Evolutionary conservation across 192 early-diverging fungal species (phyloP), one percentile per base, ranked within the genome.

Genomic region (Lobosporangium transversale): DNA sequence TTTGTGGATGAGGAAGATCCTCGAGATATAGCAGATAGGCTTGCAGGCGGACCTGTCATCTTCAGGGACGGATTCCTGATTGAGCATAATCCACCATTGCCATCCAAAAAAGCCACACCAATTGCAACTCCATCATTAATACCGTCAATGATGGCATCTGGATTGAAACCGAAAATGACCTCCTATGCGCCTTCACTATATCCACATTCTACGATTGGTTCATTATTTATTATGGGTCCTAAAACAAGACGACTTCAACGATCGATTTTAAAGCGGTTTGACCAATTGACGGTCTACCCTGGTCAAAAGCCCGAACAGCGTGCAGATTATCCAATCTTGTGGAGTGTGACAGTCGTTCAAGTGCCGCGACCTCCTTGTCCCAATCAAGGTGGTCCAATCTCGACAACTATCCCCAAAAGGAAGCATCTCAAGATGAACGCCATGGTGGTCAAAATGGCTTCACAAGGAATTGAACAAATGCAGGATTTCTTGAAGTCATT

Each of bases 121-220:
- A 32, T 31, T 53, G 71, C 58, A 24, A 68, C 27, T 53, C 20
- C 47, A 74, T 18, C 49, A 15, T 21, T 43, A 49, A 7, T 30
- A 53, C 27, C 42, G 20, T 85, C 30, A 58, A 76, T n/a, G 84
- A 83, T 58, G 49, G 63, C 20, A 81, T 79, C 78, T 66, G 83
- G 31, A 35, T 24, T 47, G 7, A 8, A 23, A 14, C 73, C 73
- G 5, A 67, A 67, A 40, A 67, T 76, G 29, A 85, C 81, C 17
- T 81, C 87, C 7, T 90, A 87, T 55, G 84, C 81, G 26, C 32
- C 81, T 4, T 69, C 84, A 12, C 66, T 92, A 42, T 66, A 73
- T 31, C 84, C 84, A 2, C 89, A 89, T 51, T 80, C 83, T 9
- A 89, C 88, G 42, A 89, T 87, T 63, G 89, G 86, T 12, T 89